Evolutionary conservation across 805 yeast genomes (phyloP).

Genomic region (Yamadazyma kitorensis): DNA sequence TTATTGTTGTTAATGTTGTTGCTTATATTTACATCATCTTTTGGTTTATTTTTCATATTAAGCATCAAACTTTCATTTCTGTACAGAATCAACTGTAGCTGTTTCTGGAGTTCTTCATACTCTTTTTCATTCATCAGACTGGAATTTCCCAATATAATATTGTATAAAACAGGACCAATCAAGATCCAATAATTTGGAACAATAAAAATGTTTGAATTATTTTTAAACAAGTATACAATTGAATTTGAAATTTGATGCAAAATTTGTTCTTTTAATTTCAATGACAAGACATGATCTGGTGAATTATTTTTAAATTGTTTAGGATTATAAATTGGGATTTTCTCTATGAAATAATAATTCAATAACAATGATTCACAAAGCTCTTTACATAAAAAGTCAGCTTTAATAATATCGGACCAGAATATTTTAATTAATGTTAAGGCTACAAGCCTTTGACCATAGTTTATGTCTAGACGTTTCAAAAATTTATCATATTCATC

Average conservation of each 20-base stretch:
- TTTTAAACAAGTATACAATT: slow-evolving; percentile 42
- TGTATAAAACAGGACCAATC: slow-evolving; percentile 47
- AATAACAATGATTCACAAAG: slow-evolving; percentile 58
- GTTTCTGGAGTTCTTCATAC: slow-evolving; percentile 36
- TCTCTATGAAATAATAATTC: slow-evolving; percentile 26
- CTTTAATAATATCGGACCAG: slow-evolving; percentile 63
- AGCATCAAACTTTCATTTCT: slow-evolving; percentile 71
- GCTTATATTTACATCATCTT: too few relatives aligned
- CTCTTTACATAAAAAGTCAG: slow-evolving; percentile 61
- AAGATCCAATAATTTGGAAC: slow-evolving; percentile 62
- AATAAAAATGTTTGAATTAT: slow-evolving; percentile 58
- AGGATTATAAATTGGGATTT: slow-evolving; percentile 8
- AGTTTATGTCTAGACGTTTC: slow-evolving; percentile 24
- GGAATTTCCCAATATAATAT: slow-evolving; percentile 29
- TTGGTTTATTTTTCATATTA: slow-evolving; percentile 29
- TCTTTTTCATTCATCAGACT: too few relatives aligned
- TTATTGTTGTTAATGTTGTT: too few relatives aligned
- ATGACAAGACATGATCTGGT: slow-evolving; percentile 12
- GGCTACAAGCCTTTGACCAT: slow-evolving; percentile 33
- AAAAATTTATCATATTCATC: slow-evolving; percentile 15
- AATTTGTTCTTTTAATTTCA: slow-evolving; percentile 23
- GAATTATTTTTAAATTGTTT: slow-evolving; percentile 6
- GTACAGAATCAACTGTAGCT: slow-evolving; percentile 58
- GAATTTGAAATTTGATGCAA: slow-evolving; percentile 25
- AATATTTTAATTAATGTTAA: slow-evolving; percentile 57